Percentiles rank a stretch among this genome's conserved stretches.
phyloP scores from a whole-genome alignment of 1,284 basidiomycete genomes.

The Cerrena zonata region DNA sequence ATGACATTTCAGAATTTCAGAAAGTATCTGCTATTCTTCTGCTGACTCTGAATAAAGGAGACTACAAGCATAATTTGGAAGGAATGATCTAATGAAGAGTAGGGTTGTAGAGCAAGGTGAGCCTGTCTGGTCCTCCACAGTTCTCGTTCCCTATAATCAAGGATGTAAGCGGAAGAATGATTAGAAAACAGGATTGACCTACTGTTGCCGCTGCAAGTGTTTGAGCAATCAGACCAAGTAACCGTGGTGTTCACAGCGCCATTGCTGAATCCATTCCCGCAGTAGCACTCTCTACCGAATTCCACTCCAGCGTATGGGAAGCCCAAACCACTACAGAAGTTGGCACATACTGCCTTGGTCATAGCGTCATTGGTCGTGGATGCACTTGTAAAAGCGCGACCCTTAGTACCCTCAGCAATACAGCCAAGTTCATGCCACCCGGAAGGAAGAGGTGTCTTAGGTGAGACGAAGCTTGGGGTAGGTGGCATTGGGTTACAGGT shows the following conservation, averaged over 20 bases:
- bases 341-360: constrained; percentile 9
- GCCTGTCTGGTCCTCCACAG: constrained; percentile 10
- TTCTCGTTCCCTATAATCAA: constrained; percentile 7
- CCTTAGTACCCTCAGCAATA: constrained; percentile 11
- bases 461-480: constrained; percentile 6
- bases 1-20: too few relatives aligned
- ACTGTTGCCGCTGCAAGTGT: constrained; percentile 10
- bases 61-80: too few relatives aligned
- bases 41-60: too few relatives aligned
- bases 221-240: constrained; percentile 6
- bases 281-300: constrained; percentile 10
- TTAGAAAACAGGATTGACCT: background rate
- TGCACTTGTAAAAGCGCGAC: constrained; percentile 9
- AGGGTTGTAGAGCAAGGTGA: constrained; percentile 8
- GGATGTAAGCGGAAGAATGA: background rate
- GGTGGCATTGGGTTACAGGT: constrained; percentile 9
- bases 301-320: constrained; percentile 12
- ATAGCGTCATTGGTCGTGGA: constrained; percentile 8
- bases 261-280: constrained; percentile 8
- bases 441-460: constrained; percentile 4
- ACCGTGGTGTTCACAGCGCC: constrained; percentile 4
- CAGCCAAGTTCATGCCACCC: constrained; percentile 12
- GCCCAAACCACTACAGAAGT: constrained; percentile 6
- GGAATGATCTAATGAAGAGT: too few relatives aligned
- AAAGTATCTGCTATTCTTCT: too few relatives aligned